A percentile compares a stretch with the other conserved stretches of the same genome.
Conservation (phyloP, 1,284 basidiomycete species). For the Puccinia polysora region DNA sequence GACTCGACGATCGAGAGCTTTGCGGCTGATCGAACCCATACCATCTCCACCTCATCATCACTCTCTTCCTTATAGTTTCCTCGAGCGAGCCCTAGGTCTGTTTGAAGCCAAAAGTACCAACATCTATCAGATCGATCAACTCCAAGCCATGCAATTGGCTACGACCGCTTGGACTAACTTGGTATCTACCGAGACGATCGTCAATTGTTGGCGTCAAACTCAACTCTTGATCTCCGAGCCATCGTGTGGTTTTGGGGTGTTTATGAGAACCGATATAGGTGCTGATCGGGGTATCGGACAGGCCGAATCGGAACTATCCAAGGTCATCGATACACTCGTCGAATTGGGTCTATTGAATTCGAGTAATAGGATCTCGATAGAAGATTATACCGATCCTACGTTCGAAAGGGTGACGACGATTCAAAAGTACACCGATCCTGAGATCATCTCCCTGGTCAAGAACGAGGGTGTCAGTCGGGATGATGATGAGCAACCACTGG, state of each 20-base stretch:
- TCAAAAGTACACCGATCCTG: constrained; percentile 10
- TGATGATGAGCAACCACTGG: background rate
- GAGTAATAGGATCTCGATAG: constrained; percentile 6
- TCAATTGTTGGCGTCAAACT: constrained; percentile 13
- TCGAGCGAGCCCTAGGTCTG: background rate
- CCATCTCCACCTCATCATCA: background rate
- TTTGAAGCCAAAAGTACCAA: constrained; percentile 9
- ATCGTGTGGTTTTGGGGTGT: background rate
- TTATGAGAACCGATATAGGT: background rate
- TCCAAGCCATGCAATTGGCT: constrained; percentile 26
- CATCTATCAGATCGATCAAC: constrained; percentile 29
- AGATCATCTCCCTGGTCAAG: constrained; percentile 11
- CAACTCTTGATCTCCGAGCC: constrained; percentile 1
- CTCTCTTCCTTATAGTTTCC: background rate
- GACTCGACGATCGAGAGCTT: too few species aligned
- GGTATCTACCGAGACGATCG: background rate
- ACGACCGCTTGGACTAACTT: constrained; percentile 15
- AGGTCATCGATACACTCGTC: constrained; percentile 15
- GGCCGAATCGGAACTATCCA: constrained; percentile 5
- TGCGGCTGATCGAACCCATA: too few species aligned
- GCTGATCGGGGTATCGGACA: background rate
- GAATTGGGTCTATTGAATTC: constrained; percentile 25
- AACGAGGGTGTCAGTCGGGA: constrained; percentile 11
- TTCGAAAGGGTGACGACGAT: constrained; percentile 14
- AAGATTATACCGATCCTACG: constrained; percentile 22